phyloP scores from a whole-genome alignment of 2,329 filamentous ascomycete species.

The Aspergillus thermomutatus region DNA sequence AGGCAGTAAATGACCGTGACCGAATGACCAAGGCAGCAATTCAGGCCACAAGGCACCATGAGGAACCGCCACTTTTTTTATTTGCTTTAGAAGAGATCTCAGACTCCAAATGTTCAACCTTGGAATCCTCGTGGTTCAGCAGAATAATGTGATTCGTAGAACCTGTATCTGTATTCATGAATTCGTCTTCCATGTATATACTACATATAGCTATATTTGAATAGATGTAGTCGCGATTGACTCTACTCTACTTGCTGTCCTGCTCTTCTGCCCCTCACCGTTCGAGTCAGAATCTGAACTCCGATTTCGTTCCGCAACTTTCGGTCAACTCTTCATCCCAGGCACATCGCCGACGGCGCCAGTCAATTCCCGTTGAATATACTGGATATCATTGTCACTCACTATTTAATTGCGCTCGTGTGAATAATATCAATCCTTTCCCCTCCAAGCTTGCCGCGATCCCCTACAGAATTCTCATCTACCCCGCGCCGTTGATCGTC shows the following conservation, averaged over 20 bases:
- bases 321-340: not conserved
- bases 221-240: not conserved
- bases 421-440: not conserved
- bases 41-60: not conserved
- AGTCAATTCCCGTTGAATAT: not conserved
- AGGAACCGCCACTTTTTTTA: not conserved
- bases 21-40: not conserved
- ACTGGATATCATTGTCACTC: not conserved
- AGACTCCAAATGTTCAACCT: not conserved
- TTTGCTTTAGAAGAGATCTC: not conserved
- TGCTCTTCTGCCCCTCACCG: not conserved
- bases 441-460: not conserved
- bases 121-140: not conserved
- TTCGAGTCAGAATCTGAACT: not conserved
- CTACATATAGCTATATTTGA: not conserved
- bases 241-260: not conserved
- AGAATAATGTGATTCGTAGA: not conserved
- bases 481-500: constrained; percentile 21
- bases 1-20: constrained; percentile 7
- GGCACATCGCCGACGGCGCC: not conserved
- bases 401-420: not conserved
- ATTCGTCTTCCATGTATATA: not conserved
- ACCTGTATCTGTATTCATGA: not conserved
- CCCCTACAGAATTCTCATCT: constrained; percentile 5
- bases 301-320: not conserved